These are phyloP conservation scores for Nemania serpens DNA, from an alignment of 2,329 filamentous ascomycete species.

Conservation along the genomic window DNA sequence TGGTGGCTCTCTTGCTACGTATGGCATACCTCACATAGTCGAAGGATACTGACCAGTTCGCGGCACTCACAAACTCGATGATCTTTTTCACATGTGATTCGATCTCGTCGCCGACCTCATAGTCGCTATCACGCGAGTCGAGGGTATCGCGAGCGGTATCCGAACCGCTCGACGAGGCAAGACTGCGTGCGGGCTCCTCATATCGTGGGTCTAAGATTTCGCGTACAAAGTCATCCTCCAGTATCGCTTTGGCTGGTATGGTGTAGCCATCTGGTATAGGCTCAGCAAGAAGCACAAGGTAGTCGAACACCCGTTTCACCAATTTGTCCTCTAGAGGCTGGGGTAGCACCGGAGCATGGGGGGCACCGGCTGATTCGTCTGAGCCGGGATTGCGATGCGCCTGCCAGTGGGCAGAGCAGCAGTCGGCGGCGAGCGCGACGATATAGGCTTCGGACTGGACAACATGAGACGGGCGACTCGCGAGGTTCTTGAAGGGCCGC, in stretches of 20 bases:
- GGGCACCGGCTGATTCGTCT: slow-evolving; percentile 23
- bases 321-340: slow-evolving; percentile 55
- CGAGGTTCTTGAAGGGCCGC: slow-evolving; percentile 56
- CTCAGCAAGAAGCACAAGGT: slow-evolving; percentile 60
- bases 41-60: slow-evolving; percentile 65
- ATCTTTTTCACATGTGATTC: slow-evolving; percentile 61
- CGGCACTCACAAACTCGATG: slow-evolving; percentile 67
- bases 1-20: slow-evolving; percentile 54
- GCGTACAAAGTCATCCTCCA: slow-evolving; percentile 55
- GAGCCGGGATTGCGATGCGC: slow-evolving; percentile 43
- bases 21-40: slow-evolving; percentile 61
- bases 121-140: slow-evolving; percentile 37
- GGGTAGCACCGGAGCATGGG: slow-evolving; percentile 33
- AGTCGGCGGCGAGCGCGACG: slow-evolving; percentile 67
- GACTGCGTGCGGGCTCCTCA: slow-evolving; percentile 34
- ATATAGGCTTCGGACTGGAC: slow-evolving; percentile 68
- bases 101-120: slow-evolving; percentile 49
- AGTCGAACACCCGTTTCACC: slow-evolving; percentile 59
- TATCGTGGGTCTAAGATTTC: slow-evolving; percentile 43
- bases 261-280: slow-evolving; percentile 63
- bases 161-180: slow-evolving; percentile 41
- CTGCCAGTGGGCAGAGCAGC: slow-evolving; percentile 66
- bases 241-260: slow-evolving; percentile 60
- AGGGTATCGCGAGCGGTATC: slow-evolving; percentile 45
- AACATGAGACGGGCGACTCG: slow-evolving; percentile 62